Percentiles rank a stretch among this genome's conserved stretches.
Conservation (phyloP, 1,284 basidiomycete genomes). For the Xerocomus amazonicus region DNA sequence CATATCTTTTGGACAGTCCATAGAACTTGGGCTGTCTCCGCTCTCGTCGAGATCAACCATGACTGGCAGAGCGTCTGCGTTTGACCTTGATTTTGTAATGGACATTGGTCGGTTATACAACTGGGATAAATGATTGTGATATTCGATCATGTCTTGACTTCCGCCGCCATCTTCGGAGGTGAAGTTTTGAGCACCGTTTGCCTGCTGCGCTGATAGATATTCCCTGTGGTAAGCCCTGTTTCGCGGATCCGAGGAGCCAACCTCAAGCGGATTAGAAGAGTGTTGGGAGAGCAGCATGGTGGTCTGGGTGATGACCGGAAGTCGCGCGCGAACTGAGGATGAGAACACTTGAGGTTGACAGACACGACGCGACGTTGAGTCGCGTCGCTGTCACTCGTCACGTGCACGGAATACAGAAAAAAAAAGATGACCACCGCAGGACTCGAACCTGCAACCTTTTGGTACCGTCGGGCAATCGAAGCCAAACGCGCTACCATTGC, state of each 20-base stretch:
- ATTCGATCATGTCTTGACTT: slow-evolving; percentile 43
- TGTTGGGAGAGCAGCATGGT: slow-evolving; percentile 59
- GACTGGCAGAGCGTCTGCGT: slow-evolving; percentile 25
- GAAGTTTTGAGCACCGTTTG: slow-evolving; percentile 25
- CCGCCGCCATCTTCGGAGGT: slow-evolving; percentile 41
- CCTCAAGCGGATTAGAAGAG: slow-evolving; percentile 74
- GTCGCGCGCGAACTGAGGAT: too few species aligned
- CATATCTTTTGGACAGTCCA: slow-evolving; percentile 35
- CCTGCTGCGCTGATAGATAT: slow-evolving; percentile 35
- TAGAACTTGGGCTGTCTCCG: slow-evolving; percentile 46
- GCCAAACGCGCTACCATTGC: slow-evolving; percentile 80
- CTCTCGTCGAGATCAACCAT: slow-evolving; percentile 48
- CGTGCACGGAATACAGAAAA: background rate
- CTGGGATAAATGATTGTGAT: slow-evolving; percentile 51
- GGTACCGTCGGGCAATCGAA: slow-evolving; percentile 67
- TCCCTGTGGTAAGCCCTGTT: slow-evolving; percentile 46
- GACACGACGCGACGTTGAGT: background rate
- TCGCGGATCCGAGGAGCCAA: slow-evolving; percentile 57
- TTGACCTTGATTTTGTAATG: slow-evolving; percentile 18
- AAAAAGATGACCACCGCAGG: slow-evolving; percentile 60
- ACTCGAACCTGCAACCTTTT: slow-evolving; percentile 89
- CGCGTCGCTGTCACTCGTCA: background rate
- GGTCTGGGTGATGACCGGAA: background rate
- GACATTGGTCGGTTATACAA: slow-evolving; percentile 28
- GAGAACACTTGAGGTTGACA: background rate